Percentiles rank a stretch among this genome's conserved stretches.
phyloP scores from a whole-genome alignment of 495 filamentous ascomycete species.

The Chlorociboria aeruginascens region DNA sequence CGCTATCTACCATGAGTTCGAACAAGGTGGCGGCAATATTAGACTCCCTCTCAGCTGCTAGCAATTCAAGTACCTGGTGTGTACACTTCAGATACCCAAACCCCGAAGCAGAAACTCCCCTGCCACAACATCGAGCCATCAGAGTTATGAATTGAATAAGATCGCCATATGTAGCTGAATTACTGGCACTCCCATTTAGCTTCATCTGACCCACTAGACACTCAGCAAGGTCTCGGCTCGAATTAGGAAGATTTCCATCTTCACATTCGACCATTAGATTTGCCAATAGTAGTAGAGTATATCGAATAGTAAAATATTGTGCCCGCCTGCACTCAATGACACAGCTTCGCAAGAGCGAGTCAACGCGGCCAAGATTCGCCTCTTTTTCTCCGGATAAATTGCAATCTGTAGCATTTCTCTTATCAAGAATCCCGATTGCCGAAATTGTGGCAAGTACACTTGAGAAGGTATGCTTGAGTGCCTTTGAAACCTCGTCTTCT shows the following conservation, averaged over 20 bases:
- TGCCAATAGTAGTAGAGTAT: slow-evolving; percentile 4
- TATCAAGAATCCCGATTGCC: slow-evolving; percentile 23
- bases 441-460: slow-evolving; percentile 26
- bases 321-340: not conserved
- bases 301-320: not conserved
- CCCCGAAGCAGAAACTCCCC: slow-evolving; percentile 21
- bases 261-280: slow-evolving; percentile 1
- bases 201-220: not conserved
- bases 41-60: not conserved
- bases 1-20: slow-evolving; percentile 15
- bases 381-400: not conserved
- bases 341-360: slow-evolving; percentile 2
- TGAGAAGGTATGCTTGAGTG: slow-evolving; percentile 21
- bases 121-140: slow-evolving; percentile 24
- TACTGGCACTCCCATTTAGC: not conserved
- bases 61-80: slow-evolving; percentile 11
- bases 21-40: slow-evolving; percentile 1
- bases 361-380: not conserved
- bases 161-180: slow-evolving; percentile 8
- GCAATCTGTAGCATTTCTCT: not conserved
- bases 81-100: slow-evolving; percentile 24
- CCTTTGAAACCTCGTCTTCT: slow-evolving; percentile 14
- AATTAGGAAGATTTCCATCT: not conserved
- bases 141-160: slow-evolving; percentile 22
- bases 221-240: not conserved